A percentile compares a stretch with the other conserved stretches of the same genome.
phyloP scores from a whole-genome alignment of 345 rosid species.

The Pistacia atlantica region DNA sequence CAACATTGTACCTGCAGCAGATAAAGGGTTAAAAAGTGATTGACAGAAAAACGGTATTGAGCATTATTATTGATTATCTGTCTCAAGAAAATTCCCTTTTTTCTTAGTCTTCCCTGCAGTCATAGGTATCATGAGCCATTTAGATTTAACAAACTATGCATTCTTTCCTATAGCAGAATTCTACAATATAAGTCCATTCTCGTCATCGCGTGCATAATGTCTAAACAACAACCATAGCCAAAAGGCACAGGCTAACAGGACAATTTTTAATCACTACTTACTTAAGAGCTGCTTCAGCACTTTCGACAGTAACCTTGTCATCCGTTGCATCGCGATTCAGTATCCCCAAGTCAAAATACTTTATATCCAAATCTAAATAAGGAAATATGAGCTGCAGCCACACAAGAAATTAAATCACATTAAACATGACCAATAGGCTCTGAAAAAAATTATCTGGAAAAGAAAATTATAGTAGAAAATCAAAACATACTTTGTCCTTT shows the following conservation, averaged over 20 bases:
- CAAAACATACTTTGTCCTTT: slow-evolving; percentile 70
- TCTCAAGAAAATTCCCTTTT: not conserved
- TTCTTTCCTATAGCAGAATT: not conserved
- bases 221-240: not conserved
- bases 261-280: slow-evolving; percentile 30
- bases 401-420: slow-evolving; percentile 20
- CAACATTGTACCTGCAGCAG: slow-evolving; percentile 83
- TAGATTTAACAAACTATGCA: not conserved
- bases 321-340: slow-evolving; percentile 89
- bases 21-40: slow-evolving; percentile 10
- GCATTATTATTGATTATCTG: not conserved
- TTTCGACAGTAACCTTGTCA: slow-evolving; percentile 79
- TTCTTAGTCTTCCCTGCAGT: not conserved
- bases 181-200: not conserved
- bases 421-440: slow-evolving; percentile 10
- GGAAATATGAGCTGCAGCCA: slow-evolving; percentile 83
- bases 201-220: not conserved
- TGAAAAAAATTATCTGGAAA: not conserved
- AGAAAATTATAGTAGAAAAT: not conserved
- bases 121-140: not conserved
- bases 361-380: slow-evolving; percentile 77
- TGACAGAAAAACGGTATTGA: not conserved
- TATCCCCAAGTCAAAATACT: slow-evolving; percentile 90
- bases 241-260: not conserved
- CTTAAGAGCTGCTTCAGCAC: slow-evolving; percentile 90